Evolutionary conservation across 345 rosid genomes (phyloP).

Genomic region (Draba incana): DNA sequence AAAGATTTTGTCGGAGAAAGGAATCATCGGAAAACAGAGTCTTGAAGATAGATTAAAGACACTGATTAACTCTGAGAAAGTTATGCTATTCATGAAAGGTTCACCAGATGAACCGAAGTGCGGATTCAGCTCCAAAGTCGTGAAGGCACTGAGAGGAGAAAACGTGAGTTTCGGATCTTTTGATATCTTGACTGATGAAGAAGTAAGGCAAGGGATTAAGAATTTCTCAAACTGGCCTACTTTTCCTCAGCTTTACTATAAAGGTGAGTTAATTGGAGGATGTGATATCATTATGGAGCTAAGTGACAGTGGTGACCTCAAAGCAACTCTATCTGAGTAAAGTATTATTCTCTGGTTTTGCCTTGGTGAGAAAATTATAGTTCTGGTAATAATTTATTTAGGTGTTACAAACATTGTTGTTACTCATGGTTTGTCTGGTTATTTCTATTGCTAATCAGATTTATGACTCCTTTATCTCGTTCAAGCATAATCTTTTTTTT

Average conservation of each 20-base stretch:
- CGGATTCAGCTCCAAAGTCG: slow-evolving; percentile 95
- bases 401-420: slow-evolving; percentile 32
- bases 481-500: too few species aligned
- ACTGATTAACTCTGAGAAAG: slow-evolving; percentile 63
- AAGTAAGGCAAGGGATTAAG: slow-evolving; percentile 94
- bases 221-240: slow-evolving; percentile 95
- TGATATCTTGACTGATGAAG: slow-evolving; percentile 79
- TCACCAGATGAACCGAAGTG: slow-evolving; percentile 85
- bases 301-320: slow-evolving; percentile 66
- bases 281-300: slow-evolving; percentile 91
- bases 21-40: slow-evolving; percentile 50
- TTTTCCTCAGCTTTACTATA: slow-evolving; percentile 89
- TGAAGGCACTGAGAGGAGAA: slow-evolving; percentile 72
- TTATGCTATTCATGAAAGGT: slow-evolving; percentile 98
- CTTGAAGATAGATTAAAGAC: slow-evolving; percentile 68
- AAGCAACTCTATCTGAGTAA: slow-evolving; percentile 76
- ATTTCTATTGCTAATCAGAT: slow-evolving; percentile 21
- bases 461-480: too few species aligned
- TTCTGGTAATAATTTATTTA: slow-evolving; percentile 30
- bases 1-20: slow-evolving; percentile 65
- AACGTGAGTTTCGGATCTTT: slow-evolving; percentile 75
- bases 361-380: slow-evolving; percentile 2
- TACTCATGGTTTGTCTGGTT: slow-evolving; percentile 30
- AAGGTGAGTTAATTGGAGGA: slow-evolving; percentile 97
- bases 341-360: slow-evolving; percentile 2